Percentiles rank a stretch among this genome's conserved stretches.
Evolutionary conservation across 2,329 filamentous ascomycete species (phyloP).

Genomic region (Coniochaeta sp.): DNA sequence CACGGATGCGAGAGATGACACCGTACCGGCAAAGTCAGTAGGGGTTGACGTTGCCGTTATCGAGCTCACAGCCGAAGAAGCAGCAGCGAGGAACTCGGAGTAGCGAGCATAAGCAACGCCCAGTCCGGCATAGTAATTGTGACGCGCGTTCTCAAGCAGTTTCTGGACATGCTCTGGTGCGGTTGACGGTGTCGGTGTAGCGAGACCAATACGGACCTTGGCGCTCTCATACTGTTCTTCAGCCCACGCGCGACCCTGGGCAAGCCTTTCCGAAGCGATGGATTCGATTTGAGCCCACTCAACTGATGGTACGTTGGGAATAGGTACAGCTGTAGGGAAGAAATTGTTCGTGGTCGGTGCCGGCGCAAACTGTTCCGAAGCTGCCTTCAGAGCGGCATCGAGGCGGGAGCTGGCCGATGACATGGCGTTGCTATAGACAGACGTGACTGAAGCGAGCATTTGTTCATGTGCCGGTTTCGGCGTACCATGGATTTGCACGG

Average conservation of each 20-base stretch:
- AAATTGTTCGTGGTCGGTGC: constrained; percentile 33
- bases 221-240: constrained; percentile 63
- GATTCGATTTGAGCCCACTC: constrained; percentile 47
- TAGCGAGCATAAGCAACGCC: constrained; percentile 75
- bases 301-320: constrained; percentile 22
- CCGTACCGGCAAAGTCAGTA: constrained; percentile 41
- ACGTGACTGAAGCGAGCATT: constrained; percentile 60
- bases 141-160: constrained; percentile 53
- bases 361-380: constrained; percentile 41
- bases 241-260: constrained; percentile 62
- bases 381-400: constrained; percentile 45
- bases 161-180: constrained; percentile 41
- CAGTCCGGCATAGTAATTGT: constrained; percentile 69
- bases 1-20: constrained; percentile 36
- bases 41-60: constrained; percentile 53
- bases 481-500: constrained; percentile 59
- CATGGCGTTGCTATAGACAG: constrained; percentile 59
- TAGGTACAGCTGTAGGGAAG: constrained; percentile 19
- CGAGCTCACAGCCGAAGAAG: constrained; percentile 59
- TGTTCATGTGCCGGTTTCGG: constrained; percentile 63
- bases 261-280: constrained; percentile 61
- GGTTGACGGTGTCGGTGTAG: constrained; percentile 48
- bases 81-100: constrained; percentile 64
- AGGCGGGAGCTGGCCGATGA: constrained; percentile 53
- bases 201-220: constrained; percentile 56